phyloP scores from a whole-genome alignment of 176 grass and related monocot genomes.

The Ensete glaucum region DNA sequence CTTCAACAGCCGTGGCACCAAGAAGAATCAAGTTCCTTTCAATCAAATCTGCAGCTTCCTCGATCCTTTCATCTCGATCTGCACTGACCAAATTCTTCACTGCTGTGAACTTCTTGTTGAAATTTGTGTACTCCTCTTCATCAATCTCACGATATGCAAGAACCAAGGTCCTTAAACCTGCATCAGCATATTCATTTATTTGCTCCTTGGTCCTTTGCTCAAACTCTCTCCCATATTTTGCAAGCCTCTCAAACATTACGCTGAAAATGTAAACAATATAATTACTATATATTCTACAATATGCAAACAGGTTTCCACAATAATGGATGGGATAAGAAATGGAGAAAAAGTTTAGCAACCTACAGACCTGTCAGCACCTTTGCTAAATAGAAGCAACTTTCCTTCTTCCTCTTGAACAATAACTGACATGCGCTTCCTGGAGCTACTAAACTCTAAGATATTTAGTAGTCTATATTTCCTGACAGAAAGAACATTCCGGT shows the following conservation, averaged over 20 bases:
- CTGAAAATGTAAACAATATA: slow-evolving; percentile 30
- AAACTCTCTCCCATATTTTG: slow-evolving; percentile 29
- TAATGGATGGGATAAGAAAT: neutral
- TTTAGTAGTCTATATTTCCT: slow-evolving; percentile 67
- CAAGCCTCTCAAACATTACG: slow-evolving; percentile 79
- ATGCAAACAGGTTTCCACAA: neutral
- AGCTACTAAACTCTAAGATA: slow-evolving; percentile 84
- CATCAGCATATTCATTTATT: slow-evolving; percentile 76
- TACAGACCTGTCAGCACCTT: slow-evolving; percentile 83
- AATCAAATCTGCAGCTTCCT: slow-evolving; percentile 20
- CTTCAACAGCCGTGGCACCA: slow-evolving; percentile 23
- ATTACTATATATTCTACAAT: neutral
- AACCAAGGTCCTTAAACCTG: slow-evolving; percentile 77
- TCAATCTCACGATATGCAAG: slow-evolving; percentile 63
- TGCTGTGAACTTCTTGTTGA: slow-evolving; percentile 40
- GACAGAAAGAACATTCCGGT: slow-evolving; percentile 4
- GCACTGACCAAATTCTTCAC: slow-evolving; percentile 63
- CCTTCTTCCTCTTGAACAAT: slow-evolving; percentile 64
- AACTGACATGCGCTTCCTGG: slow-evolving; percentile 81
- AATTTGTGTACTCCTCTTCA: slow-evolving; percentile 52
- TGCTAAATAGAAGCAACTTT: slow-evolving; percentile 56
- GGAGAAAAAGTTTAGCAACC: neutral
- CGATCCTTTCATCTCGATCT: slow-evolving; percentile 41
- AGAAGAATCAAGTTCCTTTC: slow-evolving; percentile 24
- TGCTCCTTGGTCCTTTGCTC: slow-evolving; percentile 63